Evolutionary conservation across 768 basidiomycete species (phyloP), one percentile per base, ranked within the genome.

Genomic region (Pulveroboletus sp.): DNA sequence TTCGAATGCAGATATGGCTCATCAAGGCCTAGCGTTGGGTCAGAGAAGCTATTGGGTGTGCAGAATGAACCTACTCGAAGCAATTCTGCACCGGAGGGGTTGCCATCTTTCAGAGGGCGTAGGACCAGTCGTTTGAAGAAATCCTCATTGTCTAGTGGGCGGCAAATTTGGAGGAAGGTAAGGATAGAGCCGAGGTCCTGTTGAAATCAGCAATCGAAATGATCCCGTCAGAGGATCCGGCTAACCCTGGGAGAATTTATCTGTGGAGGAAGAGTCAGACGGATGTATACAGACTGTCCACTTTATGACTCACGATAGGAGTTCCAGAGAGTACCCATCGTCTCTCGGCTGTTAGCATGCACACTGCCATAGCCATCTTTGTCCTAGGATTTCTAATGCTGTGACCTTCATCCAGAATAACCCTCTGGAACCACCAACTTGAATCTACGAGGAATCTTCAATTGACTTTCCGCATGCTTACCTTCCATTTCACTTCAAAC

Each of bases 381-480:
- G 93, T 91, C 65, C 77, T 86, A 3, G 88, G 80, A 63, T 95
- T 97, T 43, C 91, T 82, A 53, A 97, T 85, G 21, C 63, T 83
- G 61, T 97, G 94, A 0, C 90, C 94, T 69, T 97, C 94, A 55
- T 97, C 94, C 5, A 94, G 72, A 19, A 95, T 80, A 35, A 94
- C 64, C 49, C 94, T 75, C 84, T 88, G 49, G 16, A 11, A 49
- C 1, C 7, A 6, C n/a, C 16, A 38, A 33, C 6, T 20, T 45
- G 2, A 51, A 47, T 37, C 20, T 43, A 11, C 33, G 16, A 24
- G 20, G 12, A 31, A 40, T 14, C 32, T 14, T 16, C 20, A 11
- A 29, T 34, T n/a, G n/a, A 20, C 16, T 14, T 13, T 16, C 6
- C 7, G 34, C 20, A 33, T 11, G 20, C 66, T 21, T 39, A 83